These are phyloP conservation scores for Paraleonurus japonicus DNA, from an alignment of 257 asterid species.

Conservation along the genomic window DNA sequence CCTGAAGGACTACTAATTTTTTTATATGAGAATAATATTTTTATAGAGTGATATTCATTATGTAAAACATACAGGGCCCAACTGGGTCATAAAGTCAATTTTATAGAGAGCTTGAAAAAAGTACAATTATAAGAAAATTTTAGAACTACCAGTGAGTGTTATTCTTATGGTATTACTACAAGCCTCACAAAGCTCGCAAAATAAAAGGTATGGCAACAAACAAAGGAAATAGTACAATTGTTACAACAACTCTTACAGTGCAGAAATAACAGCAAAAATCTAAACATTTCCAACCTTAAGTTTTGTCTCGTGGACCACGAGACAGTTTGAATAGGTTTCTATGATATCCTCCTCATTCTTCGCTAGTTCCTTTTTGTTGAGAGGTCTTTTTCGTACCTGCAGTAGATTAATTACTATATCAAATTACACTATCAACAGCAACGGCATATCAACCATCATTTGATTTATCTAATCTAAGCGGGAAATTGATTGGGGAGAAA, in stretches of 20 bases:
- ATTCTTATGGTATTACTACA: slow-evolving; percentile 1
- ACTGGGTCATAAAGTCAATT: slow-evolving; percentile 1
- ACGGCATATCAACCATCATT: neutral
- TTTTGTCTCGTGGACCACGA: slow-evolving; percentile 82
- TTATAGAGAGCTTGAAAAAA: neutral
- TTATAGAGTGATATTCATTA: slow-evolving; percentile 1
- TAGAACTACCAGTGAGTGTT: neutral
- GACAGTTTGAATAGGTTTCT: slow-evolving; percentile 62
- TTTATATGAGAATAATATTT: neutral
- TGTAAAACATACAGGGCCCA: slow-evolving; percentile 8
- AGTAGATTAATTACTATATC: slow-evolving; percentile 23
- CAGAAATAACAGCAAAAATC: neutral
- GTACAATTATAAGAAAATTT: neutral
- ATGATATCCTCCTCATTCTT: slow-evolving; percentile 90
- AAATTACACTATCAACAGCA: slow-evolving; percentile 16
- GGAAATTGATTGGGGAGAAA: neutral
- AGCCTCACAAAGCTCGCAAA: neutral
- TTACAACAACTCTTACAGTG: neutral
- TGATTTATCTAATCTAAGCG: neutral
- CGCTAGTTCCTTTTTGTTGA: slow-evolving; percentile 82
- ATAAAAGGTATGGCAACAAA: neutral
- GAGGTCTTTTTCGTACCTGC: slow-evolving; percentile 93
- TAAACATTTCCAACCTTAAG: slow-evolving; percentile 49
- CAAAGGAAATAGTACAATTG: neutral
- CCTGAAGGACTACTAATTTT: neutral